Base-by-base conservation (phyloP, 768 basidiomycete genomes). In the Amanita rubescens region DNA sequence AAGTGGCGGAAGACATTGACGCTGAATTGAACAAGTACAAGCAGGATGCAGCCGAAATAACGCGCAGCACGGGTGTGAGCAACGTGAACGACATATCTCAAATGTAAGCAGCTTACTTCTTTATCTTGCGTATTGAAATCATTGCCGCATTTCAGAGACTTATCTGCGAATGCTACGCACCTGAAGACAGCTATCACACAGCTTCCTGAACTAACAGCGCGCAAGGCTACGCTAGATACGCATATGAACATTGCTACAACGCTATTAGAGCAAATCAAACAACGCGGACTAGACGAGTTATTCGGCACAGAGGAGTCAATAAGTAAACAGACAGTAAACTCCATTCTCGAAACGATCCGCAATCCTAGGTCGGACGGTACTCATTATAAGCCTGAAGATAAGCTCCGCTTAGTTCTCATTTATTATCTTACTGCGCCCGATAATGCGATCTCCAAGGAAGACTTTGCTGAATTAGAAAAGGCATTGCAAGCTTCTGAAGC, bases 171-270 rank as follows among this genome's bases (percentile, higher is more conserved):
- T 67, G 94, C 96, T 2, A 77, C 91, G 6, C 89, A 98, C 66
- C 73, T 99, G 47, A 98, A 97, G 71, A 92, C 93, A 0, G 96
- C 96, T 7, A 96, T 99, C 64, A 98, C 94, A 1, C 91, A 94
- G 57, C 75, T 99, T 17, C 96, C 96, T 1, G 96, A 98, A 65
- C 74, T 99, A 47, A 98, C 95, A 3, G 94, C 96, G 3, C 82
- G 96, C 38, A 99, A 99, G 63, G 90, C 93, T 30, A 94, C 90
- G 1, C 79, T 99, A 22, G 96, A 99, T 67, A 93, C 94, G 3
- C 96, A 99, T 66, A 98, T 99, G 94, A 97, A 98, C 69, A 95
- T 99, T 53, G 95, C 95, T 34, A 96, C 94, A 11, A 88, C 94
- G 15, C 71, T 99, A 9, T 73, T 99, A 25, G 93, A 95, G 65